Evolutionary conservation across 2,329 filamentous ascomycete genomes (phyloP).

Genomic region (Colletotrichum sp.): DNA sequence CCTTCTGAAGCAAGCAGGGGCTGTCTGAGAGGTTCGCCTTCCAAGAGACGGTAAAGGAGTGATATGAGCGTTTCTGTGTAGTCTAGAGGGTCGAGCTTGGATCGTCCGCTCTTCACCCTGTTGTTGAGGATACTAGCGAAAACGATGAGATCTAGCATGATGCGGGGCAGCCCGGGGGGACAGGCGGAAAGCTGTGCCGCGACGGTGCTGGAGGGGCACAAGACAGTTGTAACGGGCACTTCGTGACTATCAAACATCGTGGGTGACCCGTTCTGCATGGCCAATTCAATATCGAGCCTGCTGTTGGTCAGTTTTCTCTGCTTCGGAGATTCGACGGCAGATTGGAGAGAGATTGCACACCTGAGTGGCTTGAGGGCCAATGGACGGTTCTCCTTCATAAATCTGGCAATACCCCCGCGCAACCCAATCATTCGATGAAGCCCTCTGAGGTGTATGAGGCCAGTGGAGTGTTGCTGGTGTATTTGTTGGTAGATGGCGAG

Average conservation of each 20-base stretch:
- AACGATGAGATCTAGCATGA: not conserved
- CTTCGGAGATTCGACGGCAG: not conserved
- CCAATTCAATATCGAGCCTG: not conserved
- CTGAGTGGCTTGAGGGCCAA: not conserved
- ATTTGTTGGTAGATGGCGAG: conserved; percentile 1
- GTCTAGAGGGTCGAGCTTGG: not conserved
- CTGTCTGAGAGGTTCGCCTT: not conserved
- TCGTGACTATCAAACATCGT: not conserved
- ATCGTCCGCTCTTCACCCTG: not conserved
- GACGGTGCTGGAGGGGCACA: not conserved
- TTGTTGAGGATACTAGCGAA: not conserved
- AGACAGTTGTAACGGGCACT: not conserved
- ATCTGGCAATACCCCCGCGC: not conserved
- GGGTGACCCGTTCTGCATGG: not conserved
- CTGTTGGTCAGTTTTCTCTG: not conserved
- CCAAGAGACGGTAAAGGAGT: not conserved
- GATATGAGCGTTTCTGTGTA: not conserved
- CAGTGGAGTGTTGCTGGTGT: not conserved
- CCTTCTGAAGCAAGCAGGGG: not conserved
- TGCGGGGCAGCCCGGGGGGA: not conserved
- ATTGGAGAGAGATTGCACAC: not conserved
- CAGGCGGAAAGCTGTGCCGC: not conserved
- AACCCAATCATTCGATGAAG: not conserved
- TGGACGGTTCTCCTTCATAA: not conserved
- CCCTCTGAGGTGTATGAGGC: not conserved